Percentiles rank a stretch among this genome's conserved stretches.
Conservation (phyloP, 768 basidiomycete genomes). For the Rhodosporidiobolus sp. region DNA sequence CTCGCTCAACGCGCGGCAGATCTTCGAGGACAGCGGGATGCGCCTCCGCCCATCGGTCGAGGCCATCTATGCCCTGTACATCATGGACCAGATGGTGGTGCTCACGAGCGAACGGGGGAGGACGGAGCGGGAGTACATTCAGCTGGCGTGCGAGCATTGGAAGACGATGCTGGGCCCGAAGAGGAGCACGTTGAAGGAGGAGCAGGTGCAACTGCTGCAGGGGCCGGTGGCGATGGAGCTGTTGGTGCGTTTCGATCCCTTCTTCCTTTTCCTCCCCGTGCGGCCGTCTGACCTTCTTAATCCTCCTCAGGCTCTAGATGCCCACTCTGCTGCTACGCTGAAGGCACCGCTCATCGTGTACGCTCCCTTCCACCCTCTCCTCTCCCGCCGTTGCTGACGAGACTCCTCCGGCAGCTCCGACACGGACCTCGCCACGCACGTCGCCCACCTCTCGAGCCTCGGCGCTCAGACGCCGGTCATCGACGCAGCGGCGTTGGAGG, state of each 20-base stretch:
- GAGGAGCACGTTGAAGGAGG: not conserved
- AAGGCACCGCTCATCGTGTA: not conserved
- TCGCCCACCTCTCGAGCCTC: not conserved
- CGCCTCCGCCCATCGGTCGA: slow-evolving; percentile 14
- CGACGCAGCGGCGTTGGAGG: not conserved
- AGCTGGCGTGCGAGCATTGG: not conserved
- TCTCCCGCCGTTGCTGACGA: not conserved
- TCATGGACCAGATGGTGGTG: slow-evolving; percentile 7
- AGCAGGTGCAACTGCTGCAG: not conserved
- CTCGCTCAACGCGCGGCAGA: slow-evolving; percentile 6
- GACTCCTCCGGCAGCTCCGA: not conserved
- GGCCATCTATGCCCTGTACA: not conserved
- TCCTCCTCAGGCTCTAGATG: not conserved
- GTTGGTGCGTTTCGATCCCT: not conserved
- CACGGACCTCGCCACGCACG: not conserved
- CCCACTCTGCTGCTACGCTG: not conserved
- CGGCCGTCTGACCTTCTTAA: not conserved
- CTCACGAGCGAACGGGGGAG: not conserved
- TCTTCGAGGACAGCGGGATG: slow-evolving; percentile 16
- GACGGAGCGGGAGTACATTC: not conserved
- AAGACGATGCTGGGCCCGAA: not conserved
- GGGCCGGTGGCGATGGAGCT: not conserved
- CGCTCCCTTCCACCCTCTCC: not conserved
- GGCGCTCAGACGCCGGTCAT: not conserved
- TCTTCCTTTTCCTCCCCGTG: not conserved